Conservation (phyloP, 1,139 yeast species). For the Sugiyamaella sp. region DNA sequence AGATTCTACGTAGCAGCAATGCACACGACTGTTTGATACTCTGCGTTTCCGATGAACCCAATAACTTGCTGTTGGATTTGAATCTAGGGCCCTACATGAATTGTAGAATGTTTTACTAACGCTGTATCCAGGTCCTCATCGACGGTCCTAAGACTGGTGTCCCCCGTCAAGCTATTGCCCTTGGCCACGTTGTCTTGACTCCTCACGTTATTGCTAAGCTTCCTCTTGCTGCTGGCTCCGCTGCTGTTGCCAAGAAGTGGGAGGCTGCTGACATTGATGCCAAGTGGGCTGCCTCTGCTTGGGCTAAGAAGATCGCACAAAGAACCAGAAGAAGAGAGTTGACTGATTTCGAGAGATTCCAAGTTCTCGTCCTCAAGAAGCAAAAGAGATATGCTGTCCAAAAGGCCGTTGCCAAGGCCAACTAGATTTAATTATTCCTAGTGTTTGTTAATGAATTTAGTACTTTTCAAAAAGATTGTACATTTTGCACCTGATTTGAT, state of each 20-base stretch:
- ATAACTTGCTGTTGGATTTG: no score
- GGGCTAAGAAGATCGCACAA: conserved; percentile 98
- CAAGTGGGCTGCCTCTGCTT: conserved; percentile 90
- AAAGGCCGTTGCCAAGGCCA: conserved; percentile 88
- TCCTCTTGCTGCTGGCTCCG: conserved; percentile 94
- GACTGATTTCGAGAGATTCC: conserved; percentile 99
- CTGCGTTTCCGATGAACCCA: background rate
- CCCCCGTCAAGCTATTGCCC: conserved; percentile 88
- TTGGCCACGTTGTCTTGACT: conserved; percentile 89
- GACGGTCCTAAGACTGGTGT: conserved; percentile 93
- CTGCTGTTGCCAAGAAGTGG: conserved; percentile 90
- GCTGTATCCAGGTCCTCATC: conserved; percentile 64
- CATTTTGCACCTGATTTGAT: conserved; percentile 6
- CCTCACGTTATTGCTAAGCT: conserved; percentile 82
- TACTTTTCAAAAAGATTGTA: conserved; percentile 15
- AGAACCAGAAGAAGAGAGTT: conserved; percentile 90
- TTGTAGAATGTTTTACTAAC: conserved; percentile 13
- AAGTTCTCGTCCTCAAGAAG: conserved; percentile 95
- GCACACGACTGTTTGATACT: no score
- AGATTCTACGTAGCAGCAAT: no score
- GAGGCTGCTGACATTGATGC: conserved; percentile 83
- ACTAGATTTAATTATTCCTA: conserved; percentile 18
- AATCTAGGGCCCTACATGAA: no score
- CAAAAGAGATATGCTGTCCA: conserved; percentile 94
- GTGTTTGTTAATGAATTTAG: conserved; percentile 18